Evolutionary conservation across 2,329 filamentous ascomycete species (phyloP).

Genomic region (Aureobasidium sp.): DNA sequence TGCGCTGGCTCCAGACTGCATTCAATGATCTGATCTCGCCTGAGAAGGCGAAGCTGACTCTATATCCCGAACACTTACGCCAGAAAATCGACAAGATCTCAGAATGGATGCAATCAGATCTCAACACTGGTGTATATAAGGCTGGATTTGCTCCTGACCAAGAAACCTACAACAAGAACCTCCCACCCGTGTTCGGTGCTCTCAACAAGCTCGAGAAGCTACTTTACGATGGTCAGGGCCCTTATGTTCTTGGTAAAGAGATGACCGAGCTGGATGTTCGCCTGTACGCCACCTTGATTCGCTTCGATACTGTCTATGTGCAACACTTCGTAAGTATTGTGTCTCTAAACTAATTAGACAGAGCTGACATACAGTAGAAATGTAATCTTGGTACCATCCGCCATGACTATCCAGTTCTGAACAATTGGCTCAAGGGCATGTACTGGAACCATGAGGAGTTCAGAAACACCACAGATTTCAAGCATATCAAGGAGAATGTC

Average conservation of each 20-base stretch:
- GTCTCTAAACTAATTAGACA: not conserved
- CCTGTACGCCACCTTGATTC: conserved; percentile 49
- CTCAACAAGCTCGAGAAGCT: conserved; percentile 50
- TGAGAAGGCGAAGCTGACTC: conserved; percentile 33
- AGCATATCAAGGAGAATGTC: conserved; percentile 58
- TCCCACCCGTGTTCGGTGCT: conserved; percentile 48
- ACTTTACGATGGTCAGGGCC: conserved; percentile 38
- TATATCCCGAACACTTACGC: conserved; percentile 45
- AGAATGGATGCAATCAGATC: conserved; percentile 46
- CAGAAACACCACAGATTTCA: conserved; percentile 53
- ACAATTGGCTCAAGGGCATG: conserved; percentile 52
- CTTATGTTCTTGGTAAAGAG: conserved; percentile 46
- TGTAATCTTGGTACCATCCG: conserved; percentile 54
- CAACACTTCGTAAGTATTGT: conserved; percentile 44
- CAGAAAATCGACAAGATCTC: conserved; percentile 44
- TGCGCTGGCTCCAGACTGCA: conserved; percentile 48
- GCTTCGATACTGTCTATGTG: conserved; percentile 53
- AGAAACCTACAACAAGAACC: conserved; percentile 45
- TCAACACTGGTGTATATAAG: conserved; percentile 52
- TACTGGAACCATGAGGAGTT: conserved; percentile 49
- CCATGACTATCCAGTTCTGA: conserved; percentile 47
- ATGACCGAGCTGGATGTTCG: conserved; percentile 54
- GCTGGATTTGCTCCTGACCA: conserved; percentile 51
- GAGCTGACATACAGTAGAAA: conserved; percentile 29
- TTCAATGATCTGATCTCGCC: conserved; percentile 43